Conservation (phyloP, 2,329 filamentous ascomycete species). For the Alternaria alternata region DNA sequence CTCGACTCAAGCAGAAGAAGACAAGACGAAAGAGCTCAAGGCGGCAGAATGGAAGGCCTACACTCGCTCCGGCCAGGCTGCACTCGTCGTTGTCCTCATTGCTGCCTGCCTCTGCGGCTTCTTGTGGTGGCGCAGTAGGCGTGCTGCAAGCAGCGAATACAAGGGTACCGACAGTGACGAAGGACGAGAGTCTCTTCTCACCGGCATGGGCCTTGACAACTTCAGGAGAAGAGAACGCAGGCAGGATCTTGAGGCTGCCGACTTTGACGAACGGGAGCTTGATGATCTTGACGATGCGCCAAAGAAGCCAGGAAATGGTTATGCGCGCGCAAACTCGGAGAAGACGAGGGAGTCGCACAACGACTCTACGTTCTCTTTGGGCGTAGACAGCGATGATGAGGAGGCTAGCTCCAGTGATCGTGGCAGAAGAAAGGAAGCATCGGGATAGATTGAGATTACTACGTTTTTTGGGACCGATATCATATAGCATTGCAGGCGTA, state of each 20-base stretch:
- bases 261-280: slow-evolving; percentile 69
- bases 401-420: slow-evolving; percentile 44
- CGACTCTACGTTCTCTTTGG: slow-evolving; percentile 58
- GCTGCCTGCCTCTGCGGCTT: slow-evolving; percentile 79
- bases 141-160: slow-evolving; percentile 52
- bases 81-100: slow-evolving; percentile 80
- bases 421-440: slow-evolving; percentile 42
- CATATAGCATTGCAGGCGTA: slow-evolving; percentile 3
- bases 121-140: slow-evolving; percentile 65
- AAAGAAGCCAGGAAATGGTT: slow-evolving; percentile 37
- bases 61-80: slow-evolving; percentile 84
- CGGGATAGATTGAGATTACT: slow-evolving; percentile 11
- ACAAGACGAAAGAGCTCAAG: slow-evolving; percentile 76
- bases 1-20: slow-evolving; percentile 71
- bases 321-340: slow-evolving; percentile 29
- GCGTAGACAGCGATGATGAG: slow-evolving; percentile 53
- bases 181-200: slow-evolving; percentile 54
- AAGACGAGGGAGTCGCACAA: slow-evolving; percentile 45
- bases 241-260: slow-evolving; percentile 67
- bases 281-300: slow-evolving; percentile 58
- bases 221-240: slow-evolving; percentile 54
- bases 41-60: slow-evolving; percentile 90
- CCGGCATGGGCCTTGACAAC: slow-evolving; percentile 57
- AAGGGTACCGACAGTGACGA: slow-evolving; percentile 54
- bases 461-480: background rate